Evolutionary conservation across 257 asterid species (phyloP).

Genomic region (Gardenia jasminoides): DNA sequence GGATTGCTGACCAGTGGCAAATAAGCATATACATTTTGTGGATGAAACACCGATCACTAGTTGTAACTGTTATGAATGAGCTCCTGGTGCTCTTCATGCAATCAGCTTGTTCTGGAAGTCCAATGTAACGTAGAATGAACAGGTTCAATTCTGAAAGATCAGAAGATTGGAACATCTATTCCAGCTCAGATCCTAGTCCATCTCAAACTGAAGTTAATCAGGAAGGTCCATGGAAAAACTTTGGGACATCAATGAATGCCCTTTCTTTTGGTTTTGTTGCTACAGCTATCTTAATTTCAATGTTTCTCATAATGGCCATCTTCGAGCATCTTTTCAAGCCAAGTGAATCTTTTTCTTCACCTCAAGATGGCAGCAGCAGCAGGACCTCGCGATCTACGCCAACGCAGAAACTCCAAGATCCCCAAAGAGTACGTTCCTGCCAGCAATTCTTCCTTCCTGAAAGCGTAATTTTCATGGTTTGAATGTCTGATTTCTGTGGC

Average conservation of each 20-base stretch:
- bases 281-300: constrained; percentile 72
- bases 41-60: neutral
- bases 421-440: constrained; percentile 30
- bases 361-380: constrained; percentile 20
- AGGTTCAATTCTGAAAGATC: constrained; percentile 44
- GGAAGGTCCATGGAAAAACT: constrained; percentile 57
- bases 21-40: neutral
- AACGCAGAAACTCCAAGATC: constrained; percentile 36
- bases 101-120: neutral
- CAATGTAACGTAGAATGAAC: constrained; percentile 35
- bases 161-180: constrained; percentile 51
- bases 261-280: constrained; percentile 86
- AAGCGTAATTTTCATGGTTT: neutral
- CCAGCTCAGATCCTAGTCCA: constrained; percentile 43
- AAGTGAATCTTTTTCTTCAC: constrained; percentile 32
- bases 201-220: constrained; percentile 37
- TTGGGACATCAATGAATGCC: constrained; percentile 78
- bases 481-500: neutral
- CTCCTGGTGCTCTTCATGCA: neutral
- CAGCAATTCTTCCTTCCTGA: neutral
- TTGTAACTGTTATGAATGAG: neutral
- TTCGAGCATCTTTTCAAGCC: constrained; percentile 70
- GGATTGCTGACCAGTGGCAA: neutral
- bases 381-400: constrained; percentile 24
- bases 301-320: constrained; percentile 87